Percentiles rank a stretch among this genome's conserved stretches.
Conservation (phyloP, 2,329 filamentous ascomycete genomes). For the Calonectria leucothoes region DNA sequence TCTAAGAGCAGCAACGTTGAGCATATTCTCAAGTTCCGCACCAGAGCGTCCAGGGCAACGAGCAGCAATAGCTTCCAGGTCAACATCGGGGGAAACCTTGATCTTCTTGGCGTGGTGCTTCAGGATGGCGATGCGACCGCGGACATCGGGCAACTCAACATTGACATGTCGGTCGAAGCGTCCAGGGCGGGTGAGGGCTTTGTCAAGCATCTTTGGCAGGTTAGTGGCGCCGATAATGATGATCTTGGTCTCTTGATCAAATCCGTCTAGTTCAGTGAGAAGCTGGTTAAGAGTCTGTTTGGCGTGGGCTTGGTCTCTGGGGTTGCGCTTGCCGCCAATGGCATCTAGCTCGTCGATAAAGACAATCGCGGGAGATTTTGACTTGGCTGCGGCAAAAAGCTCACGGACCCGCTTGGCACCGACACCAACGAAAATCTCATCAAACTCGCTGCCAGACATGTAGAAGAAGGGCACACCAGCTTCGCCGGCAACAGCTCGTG, state of each 20-base stretch:
- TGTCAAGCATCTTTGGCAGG: conserved; percentile 93
- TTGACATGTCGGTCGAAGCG: conserved; percentile 94
- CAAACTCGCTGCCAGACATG: conserved; percentile 99
- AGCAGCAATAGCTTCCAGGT: conserved; percentile 84
- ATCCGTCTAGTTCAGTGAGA: conserved; percentile 95
- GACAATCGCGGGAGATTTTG: conserved; percentile 91
- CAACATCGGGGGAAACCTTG: conserved; percentile 82
- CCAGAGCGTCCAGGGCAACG: conserved; percentile 94
- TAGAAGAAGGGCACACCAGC: conserved; percentile 99
- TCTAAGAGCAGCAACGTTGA: conserved; percentile 94
- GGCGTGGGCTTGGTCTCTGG: conserved; percentile 91
- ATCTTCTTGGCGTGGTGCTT: conserved; percentile 95
- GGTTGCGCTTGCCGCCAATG: conserved; percentile 93
- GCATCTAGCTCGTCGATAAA: conserved; percentile 97
- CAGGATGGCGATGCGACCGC: conserved; percentile 91
- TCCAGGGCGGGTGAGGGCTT: conserved; percentile 91
- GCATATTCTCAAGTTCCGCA: conserved; percentile 94
- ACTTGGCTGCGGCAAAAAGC: conserved; percentile 84
- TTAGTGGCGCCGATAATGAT: conserved; percentile 98
- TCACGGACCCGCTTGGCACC: conserved; percentile 96
- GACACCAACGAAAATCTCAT: conserved; percentile 98
- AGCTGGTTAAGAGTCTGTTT: conserved; percentile 99
- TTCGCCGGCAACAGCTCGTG: conserved; percentile 94
- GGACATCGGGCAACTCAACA: conserved; percentile 91
- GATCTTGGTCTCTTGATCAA: conserved; percentile 92